A percentile compares a stretch with the other conserved stretches of the same genome.
Evolutionary conservation across 2,329 filamentous ascomycete genomes (phyloP).

Genomic region (Beauveria sp.): DNA sequence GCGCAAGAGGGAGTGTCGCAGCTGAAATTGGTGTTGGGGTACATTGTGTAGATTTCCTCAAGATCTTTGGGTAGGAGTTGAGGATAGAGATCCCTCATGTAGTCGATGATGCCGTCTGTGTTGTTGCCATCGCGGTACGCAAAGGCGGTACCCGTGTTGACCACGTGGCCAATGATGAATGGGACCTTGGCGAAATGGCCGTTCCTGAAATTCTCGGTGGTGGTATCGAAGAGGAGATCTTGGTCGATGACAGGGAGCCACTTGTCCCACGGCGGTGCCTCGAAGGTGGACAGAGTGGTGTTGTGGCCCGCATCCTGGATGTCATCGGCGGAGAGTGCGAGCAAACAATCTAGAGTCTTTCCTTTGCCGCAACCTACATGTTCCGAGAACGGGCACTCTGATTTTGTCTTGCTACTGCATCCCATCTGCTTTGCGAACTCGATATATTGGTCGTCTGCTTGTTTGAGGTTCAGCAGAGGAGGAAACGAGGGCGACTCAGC

Average conservation of each 20-base stretch:
- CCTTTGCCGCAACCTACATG: background rate
- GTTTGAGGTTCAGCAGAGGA: conserved; percentile 34
- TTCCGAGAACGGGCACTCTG: background rate
- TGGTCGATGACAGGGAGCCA: conserved; percentile 49
- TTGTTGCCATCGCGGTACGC: conserved; percentile 24
- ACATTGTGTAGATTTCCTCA: conserved; percentile 25
- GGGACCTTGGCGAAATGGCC: conserved; percentile 48
- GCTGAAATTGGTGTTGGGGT: conserved; percentile 27
- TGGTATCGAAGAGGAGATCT: conserved; percentile 40
- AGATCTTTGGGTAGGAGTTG: conserved; percentile 25
- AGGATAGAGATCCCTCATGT: conserved; percentile 27
- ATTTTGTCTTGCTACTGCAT: background rate
- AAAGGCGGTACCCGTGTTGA: conserved; percentile 31
- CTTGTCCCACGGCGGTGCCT: conserved; percentile 37
- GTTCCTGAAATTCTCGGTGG: conserved; percentile 39
- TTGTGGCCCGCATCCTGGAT: conserved; percentile 34
- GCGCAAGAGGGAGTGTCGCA: conserved; percentile 26
- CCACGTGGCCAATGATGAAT: conserved; percentile 36
- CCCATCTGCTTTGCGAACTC: conserved; percentile 26
- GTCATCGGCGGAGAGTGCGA: conserved; percentile 30
- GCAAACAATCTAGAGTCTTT: conserved; percentile 35
- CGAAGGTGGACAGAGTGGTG: background rate
- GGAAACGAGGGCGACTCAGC: conserved; percentile 46
- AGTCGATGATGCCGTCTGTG: conserved; percentile 24
- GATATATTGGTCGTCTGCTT: conserved; percentile 38